Percentiles rank a stretch among this genome's conserved stretches.
phyloP scores from a whole-genome alignment of 495 filamentous ascomycete genomes.

The Lentithecium fluviatile region DNA sequence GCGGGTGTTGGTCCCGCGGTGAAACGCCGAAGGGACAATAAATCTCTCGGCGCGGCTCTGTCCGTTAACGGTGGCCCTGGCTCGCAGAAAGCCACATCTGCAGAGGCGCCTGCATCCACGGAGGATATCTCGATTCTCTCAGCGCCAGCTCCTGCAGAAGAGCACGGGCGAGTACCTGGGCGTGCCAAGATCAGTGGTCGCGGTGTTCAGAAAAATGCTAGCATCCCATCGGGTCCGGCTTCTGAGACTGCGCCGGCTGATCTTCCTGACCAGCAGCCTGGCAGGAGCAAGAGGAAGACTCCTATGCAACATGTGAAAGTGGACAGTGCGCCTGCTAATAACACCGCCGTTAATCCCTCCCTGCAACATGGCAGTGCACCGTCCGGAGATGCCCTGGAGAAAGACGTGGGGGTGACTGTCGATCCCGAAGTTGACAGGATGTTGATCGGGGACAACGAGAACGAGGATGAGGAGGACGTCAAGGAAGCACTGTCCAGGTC shows the following conservation, averaged over 20 bases:
- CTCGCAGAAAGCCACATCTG: not conserved
- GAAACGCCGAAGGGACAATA: conserved; percentile 5
- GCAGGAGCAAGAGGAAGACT: conserved; percentile 21
- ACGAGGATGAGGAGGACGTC: conserved; percentile 44
- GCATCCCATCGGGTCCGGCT: conserved; percentile 1
- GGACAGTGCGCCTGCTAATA: conserved; percentile 9
- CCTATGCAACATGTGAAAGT: conserved; percentile 23
- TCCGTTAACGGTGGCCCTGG: conserved; percentile 3
- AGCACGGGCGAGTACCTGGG: not conserved
- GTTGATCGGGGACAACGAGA: conserved; percentile 30
- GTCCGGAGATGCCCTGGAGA: conserved; percentile 6
- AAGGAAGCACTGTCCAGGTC: conserved; percentile 56
- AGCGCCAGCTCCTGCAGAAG: too few relatives aligned
- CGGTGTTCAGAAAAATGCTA: conserved; percentile 3
- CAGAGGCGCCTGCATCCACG: conserved; percentile 16
- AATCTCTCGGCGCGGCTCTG: conserved; percentile 1
- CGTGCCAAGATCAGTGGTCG: conserved; percentile 2
- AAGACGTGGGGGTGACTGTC: conserved; percentile 20
- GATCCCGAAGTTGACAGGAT: conserved; percentile 46
- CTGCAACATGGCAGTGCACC: not conserved
- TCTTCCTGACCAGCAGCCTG: conserved; percentile 14
- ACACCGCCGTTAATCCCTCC: not conserved
- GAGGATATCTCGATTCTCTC: conserved; percentile 14
- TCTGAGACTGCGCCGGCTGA: conserved; percentile 26
- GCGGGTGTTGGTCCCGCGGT: not conserved